Evolutionary conservation across 768 basidiomycete species (phyloP).

Genomic region (Glaciozyma antarctica): DNA sequence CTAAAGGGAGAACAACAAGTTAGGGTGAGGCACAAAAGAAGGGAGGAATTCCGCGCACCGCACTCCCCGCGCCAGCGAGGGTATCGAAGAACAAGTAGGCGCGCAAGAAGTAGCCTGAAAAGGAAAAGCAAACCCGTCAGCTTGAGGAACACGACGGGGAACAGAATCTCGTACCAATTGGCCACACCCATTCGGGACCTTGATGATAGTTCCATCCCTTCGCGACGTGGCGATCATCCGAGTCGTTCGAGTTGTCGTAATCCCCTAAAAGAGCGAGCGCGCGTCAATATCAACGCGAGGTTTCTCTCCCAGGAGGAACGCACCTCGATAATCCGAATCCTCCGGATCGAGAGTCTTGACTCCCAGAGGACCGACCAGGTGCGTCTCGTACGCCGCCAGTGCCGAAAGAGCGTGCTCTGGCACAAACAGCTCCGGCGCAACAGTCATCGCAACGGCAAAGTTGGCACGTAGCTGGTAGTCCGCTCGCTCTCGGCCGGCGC

Average conservation of each 20-base stretch:
- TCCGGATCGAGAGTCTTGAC: slow-evolving; percentile 89
- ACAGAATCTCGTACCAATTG: not conserved
- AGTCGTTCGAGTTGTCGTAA: slow-evolving; percentile 87
- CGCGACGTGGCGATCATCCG: slow-evolving; percentile 67
- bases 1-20: slow-evolving; percentile 40
- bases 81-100: slow-evolving; percentile 85
- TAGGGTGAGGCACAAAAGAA: slow-evolving; percentile 1
- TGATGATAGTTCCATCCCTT: slow-evolving; percentile 88
- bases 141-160: too few relatives aligned
- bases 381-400: slow-evolving; percentile 65
- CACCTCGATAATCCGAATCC: slow-evolving; percentile 70
- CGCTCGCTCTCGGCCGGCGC: slow-evolving; percentile 62
- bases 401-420: slow-evolving; percentile 67
- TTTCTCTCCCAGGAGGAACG: slow-evolving; percentile 39
- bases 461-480: slow-evolving; percentile 63
- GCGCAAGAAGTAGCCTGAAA: slow-evolving; percentile 68
- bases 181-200: slow-evolving; percentile 33
- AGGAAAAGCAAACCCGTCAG: too few relatives aligned
- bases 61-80: slow-evolving; percentile 54
- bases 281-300: too few relatives aligned
- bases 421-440: slow-evolving; percentile 91
- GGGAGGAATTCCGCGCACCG: slow-evolving; percentile 45
- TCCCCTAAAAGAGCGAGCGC: not conserved
- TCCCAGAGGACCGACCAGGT: slow-evolving; percentile 77
- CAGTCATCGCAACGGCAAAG: slow-evolving; percentile 80